Percentiles rank a stretch among this genome's conserved stretches.
These are phyloP conservation scores for Lepidium didymum DNA, from an alignment of 345 rosid genomes.

Conservation along the genomic window DNA sequence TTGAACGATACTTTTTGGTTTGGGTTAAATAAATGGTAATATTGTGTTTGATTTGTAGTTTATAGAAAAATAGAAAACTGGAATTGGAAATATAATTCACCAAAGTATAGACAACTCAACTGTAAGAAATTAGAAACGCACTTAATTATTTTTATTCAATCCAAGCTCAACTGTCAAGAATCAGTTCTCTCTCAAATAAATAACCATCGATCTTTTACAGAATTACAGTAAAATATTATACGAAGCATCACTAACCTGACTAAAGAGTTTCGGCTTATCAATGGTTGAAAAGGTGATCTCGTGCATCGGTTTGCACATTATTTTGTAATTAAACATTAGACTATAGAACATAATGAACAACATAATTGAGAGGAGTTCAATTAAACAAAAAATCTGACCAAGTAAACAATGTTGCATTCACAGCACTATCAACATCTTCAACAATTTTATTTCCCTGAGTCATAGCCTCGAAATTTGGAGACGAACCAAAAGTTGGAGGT, in stretches of 20 bases:
- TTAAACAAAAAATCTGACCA: constrained; percentile 12
- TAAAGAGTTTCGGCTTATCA: constrained; percentile 43
- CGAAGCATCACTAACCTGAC: constrained; percentile 19
- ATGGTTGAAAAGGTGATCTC: constrained; percentile 94
- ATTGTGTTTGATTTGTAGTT: no score
- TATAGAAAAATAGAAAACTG: no score
- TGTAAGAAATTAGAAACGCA: no score
- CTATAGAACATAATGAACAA: not conserved
- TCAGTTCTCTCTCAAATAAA: constrained; percentile 8
- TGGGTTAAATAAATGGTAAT: no score
- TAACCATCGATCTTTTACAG: not conserved
- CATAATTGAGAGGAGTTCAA: not conserved
- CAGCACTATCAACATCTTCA: constrained; percentile 30
- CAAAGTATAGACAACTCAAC: no score
- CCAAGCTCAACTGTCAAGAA: constrained; percentile 78
- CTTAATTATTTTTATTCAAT: constrained; percentile 33
- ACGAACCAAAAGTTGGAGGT: constrained; percentile 96
- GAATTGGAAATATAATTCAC: no score
- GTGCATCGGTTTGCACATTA: constrained; percentile 70
- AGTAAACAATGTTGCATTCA: constrained; percentile 20
- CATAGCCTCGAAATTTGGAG: constrained; percentile 69
- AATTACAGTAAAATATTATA: not conserved
- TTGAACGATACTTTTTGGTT: no score
- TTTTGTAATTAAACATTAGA: not conserved
- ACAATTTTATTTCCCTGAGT: constrained; percentile 32